Evolutionary conservation across 2,329 filamentous ascomycete genomes (phyloP).

Genomic region (Elsinoe batatas): DNA sequence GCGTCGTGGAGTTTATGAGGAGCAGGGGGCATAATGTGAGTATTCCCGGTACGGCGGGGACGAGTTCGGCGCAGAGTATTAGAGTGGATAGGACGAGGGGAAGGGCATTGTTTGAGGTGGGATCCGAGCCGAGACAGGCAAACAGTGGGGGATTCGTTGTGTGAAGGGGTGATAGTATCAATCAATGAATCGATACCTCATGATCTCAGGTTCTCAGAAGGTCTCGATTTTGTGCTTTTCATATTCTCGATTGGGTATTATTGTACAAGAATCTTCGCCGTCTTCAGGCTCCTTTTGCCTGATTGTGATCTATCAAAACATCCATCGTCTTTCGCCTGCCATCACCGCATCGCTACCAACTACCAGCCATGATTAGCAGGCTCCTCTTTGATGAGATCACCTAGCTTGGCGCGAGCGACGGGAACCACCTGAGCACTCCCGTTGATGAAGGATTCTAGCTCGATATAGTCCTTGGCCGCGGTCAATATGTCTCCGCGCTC

Average conservation of each 20-base stretch:
- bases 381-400: not conserved
- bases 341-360: too few species aligned
- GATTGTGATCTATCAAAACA: not conserved
- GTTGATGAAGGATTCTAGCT: slow-evolving; percentile 76
- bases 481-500: slow-evolving; percentile 66
- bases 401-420: not conserved
- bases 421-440: slow-evolving; percentile 41
- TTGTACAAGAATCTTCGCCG: slow-evolving; percentile 2
- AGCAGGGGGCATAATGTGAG: slow-evolving; percentile 60
- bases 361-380: not conserved
- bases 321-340: not conserved
- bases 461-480: slow-evolving; percentile 75
- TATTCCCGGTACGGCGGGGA: slow-evolving; percentile 50
- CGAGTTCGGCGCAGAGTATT: slow-evolving; percentile 64
- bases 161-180: slow-evolving; percentile 19
- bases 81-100: slow-evolving; percentile 44
- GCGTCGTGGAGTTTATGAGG: slow-evolving; percentile 53
- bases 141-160: slow-evolving; percentile 57
- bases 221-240: not conserved
- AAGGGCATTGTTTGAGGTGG: slow-evolving; percentile 55
- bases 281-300: not conserved
- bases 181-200: not conserved
- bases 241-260: not conserved
- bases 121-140: slow-evolving; percentile 62
- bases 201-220: not conserved